Evolutionary conservation across 352 stramenopile genomes (phyloP).

Genomic region (Pythium aquatile): DNA sequence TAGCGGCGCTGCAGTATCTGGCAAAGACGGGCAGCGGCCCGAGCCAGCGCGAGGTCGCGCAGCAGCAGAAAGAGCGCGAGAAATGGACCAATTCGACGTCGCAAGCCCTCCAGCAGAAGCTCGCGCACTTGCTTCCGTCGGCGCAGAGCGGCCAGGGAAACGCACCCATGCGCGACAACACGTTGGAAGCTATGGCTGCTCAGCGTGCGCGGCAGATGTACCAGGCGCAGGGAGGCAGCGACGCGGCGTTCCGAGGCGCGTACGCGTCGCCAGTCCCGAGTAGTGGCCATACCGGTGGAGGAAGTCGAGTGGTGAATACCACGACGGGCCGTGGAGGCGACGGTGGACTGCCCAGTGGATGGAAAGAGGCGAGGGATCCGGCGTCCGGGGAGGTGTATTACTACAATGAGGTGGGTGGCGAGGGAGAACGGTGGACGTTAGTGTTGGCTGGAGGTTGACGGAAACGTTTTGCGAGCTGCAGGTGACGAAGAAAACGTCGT

Average conservation of each 20-base stretch:
- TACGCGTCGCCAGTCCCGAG: background rate
- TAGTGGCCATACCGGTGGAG: background rate
- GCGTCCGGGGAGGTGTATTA: conserved; percentile 64
- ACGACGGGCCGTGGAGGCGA: background rate
- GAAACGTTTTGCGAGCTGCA: conserved; percentile 21
- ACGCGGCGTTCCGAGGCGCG: background rate
- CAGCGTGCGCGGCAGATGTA: conserved; percentile 45
- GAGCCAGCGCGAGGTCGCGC: conserved; percentile 58
- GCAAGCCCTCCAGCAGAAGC: conserved; percentile 38
- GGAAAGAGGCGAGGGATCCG: conserved; percentile 53
- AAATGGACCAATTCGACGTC: conserved; percentile 52
- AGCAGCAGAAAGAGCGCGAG: conserved; percentile 56
- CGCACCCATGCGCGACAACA: conserved; percentile 61
- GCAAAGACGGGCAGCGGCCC: conserved; percentile 59
- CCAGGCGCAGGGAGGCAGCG: conserved; percentile 23
- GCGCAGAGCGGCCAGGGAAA: background rate
- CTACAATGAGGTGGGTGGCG: conserved; percentile 65
- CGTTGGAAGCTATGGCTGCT: conserved; percentile 57
- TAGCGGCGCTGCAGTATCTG: conserved; percentile 61
- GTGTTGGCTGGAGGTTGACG: background rate
- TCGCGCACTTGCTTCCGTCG: conserved; percentile 32
- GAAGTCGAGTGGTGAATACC: background rate
- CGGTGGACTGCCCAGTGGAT: conserved; percentile 38
- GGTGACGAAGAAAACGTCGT: conserved; percentile 74
- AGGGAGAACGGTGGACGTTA: background rate